A percentile compares a stretch with the other conserved stretches of the same genome.
These are phyloP conservation scores for Nemania sp. DNA, from an alignment of 2,329 filamentous ascomycete genomes.

Conservation along the genomic window DNA sequence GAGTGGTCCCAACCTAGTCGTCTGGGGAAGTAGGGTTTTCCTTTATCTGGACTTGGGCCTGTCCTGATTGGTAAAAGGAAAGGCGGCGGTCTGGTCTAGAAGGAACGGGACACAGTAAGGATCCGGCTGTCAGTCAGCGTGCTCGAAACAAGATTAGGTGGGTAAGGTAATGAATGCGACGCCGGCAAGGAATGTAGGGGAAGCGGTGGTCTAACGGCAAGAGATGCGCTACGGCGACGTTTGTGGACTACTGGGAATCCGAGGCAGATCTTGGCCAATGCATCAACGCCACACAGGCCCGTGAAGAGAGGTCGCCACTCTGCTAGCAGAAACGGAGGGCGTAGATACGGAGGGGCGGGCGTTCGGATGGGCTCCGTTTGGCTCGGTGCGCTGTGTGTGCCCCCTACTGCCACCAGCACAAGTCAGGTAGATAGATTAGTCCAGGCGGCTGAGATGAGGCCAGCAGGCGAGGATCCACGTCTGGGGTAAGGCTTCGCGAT, in stretches of 20 bases:
- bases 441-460: conserved; percentile 27
- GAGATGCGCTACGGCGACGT: not conserved
- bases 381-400: conserved; percentile 6
- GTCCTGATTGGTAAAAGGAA: conserved; percentile 7
- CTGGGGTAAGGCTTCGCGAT: conserved; percentile 19
- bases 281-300: conserved; percentile 11
- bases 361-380: conserved; percentile 9
- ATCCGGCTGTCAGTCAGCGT: conserved; percentile 6
- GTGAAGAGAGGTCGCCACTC: conserved; percentile 8
- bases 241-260: conserved; percentile 2
- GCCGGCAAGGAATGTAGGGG: conserved; percentile 9
- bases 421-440: conserved; percentile 12
- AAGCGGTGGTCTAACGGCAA: conserved; percentile 6
- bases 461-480: conserved; percentile 13
- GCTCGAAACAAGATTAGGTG: conserved; percentile 7
- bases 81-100: conserved; percentile 1
- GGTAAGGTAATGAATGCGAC: conserved; percentile 18
- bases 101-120: not conserved
- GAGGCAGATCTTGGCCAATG: conserved; percentile 10
- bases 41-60: conserved; percentile 9
- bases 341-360: not conserved
- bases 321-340: not conserved
- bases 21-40: conserved; percentile 14
- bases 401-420: conserved; percentile 10
- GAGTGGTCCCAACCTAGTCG: conserved; percentile 11